Evolutionary conservation across 1,139 yeast species (phyloP), one percentile per base, ranked within the genome.

Genomic region (Geotrichum carabidarum): DNA sequence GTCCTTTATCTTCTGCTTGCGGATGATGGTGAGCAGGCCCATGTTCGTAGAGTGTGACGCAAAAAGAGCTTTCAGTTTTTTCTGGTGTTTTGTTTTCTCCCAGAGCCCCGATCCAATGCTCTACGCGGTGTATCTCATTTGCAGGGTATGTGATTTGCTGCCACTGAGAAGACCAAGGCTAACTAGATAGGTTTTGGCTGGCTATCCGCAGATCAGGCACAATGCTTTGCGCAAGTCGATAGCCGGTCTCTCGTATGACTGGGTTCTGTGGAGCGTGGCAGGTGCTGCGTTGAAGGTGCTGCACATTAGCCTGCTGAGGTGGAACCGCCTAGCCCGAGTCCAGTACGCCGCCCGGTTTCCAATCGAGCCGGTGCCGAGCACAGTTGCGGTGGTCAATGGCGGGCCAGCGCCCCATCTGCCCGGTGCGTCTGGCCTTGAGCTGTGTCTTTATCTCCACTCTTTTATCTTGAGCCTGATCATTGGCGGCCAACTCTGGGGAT

Each of bases 11-110:
- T 88, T 85, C 65, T 89, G 96, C 66, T 89, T 90, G 64, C 83
- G 78, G 55, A 93, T 85, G 45, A 89, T 86, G 0, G 91, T 80
- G 30, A 91, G 70, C 4, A 91, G 78, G 0, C 98, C 98, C 98
- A 91, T 90, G 48, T 22, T 22, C 27, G 27, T 22, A 30, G 9
- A 43, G 36, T 9, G 22, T 50, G 48, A 27, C 48, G 38, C 12
- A 12, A 49, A 17, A 49, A 15, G 35, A n/a, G 2, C 40, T 45
- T 45, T n/a, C n/a, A 30, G 44, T 40, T 43, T 43, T 44, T 52
- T 31, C 9, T 47, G 18, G 4, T 17, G 34, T 31, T 32, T 9
- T 27, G 44, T 12, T 18, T 36, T 27, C 34, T 32, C 42, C 35
- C 38, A 44, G 31, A 12, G 2, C 12, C 44, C 9, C 11, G 40